Conservation (phyloP, 169 alveolate species). For the Perkinsus olseni region DNA sequence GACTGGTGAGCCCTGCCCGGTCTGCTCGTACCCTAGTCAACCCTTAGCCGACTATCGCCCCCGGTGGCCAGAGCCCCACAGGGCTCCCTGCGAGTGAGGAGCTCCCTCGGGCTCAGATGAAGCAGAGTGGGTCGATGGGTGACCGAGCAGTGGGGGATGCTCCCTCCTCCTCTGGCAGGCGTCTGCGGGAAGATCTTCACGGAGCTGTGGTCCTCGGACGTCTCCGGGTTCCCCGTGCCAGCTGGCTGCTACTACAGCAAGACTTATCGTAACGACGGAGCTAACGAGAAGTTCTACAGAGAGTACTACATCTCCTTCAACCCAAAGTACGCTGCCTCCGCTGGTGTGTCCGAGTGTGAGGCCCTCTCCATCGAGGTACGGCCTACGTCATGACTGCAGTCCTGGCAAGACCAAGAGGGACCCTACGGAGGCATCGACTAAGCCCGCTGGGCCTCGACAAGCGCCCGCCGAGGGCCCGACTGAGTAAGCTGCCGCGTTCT, state of each 20-base stretch:
- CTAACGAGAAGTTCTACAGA: background rate
- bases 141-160: background rate
- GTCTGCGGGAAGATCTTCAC: background rate
- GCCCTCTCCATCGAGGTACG: background rate
- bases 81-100: background rate
- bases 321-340: background rate
- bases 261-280: background rate
- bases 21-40: background rate
- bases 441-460: background rate
- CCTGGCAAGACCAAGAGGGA: background rate
- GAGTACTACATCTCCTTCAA: background rate
- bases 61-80: background rate
- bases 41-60: background rate
- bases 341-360: background rate
- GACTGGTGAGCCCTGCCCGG: background rate
- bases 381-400: background rate
- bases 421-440: background rate
- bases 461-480: background rate
- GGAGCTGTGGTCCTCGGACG: constrained; percentile 4
- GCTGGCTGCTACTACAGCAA: constrained; percentile 1
- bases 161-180: background rate
- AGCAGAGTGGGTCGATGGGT: background rate
- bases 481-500: background rate
- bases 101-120: background rate
- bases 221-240: background rate